phyloP scores from a whole-genome alignment of 2,329 filamentous ascomycete genomes.

The Daldinia eschscholtzii region DNA sequence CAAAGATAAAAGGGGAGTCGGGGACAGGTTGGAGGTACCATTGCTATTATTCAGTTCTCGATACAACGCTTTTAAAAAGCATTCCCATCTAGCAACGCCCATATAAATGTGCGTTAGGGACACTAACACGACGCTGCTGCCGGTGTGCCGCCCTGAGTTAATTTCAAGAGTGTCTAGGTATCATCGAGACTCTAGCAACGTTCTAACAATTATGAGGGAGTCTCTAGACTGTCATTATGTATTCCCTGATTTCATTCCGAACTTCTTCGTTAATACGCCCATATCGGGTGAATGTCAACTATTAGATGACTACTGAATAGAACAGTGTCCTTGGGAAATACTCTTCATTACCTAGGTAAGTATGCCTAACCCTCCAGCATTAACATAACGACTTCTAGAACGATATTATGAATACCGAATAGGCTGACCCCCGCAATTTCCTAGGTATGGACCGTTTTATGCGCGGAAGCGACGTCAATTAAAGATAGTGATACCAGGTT shows the following conservation, averaged over 20 bases:
- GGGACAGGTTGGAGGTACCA: neutral
- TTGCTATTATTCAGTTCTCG: neutral
- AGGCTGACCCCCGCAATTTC: neutral
- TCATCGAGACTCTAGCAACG: neutral
- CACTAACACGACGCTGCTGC: neutral
- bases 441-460: no score
- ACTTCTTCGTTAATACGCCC: neutral
- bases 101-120: neutral
- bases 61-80: neutral
- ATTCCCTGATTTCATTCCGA: neutral
- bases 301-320: neutral
- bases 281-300: neutral
- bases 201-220: neutral
- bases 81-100: neutral
- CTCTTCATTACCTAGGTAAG: neutral
- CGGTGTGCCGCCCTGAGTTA: neutral
- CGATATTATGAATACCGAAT: neutral
- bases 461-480: neutral
- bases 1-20: neutral
- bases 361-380: neutral
- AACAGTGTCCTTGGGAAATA: neutral
- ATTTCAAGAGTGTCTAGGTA: neutral
- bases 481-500: neutral
- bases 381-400: neutral
- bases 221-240: neutral